phyloP scores from a whole-genome alignment of 2,329 filamentous ascomycete genomes.

The Colletotrichum tofieldiae region DNA sequence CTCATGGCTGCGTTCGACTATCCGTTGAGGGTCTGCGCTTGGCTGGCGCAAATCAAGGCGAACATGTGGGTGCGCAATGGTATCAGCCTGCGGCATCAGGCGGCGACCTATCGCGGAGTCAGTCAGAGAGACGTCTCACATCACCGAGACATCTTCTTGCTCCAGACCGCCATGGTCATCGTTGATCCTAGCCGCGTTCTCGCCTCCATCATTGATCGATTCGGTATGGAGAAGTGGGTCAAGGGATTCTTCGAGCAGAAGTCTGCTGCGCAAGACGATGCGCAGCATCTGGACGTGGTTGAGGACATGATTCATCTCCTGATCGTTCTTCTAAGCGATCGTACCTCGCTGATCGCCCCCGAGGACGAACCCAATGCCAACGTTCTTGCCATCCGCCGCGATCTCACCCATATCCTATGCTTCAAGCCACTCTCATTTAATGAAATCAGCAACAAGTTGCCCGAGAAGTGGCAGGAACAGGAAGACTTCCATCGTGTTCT shows the following conservation, averaged over 20 bases:
- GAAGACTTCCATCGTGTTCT: constrained; percentile 90
- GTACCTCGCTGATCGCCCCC: constrained; percentile 81
- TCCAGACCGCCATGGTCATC: constrained; percentile 91
- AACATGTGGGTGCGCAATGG: constrained; percentile 99
- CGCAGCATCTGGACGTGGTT: constrained; percentile 90
- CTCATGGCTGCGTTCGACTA: constrained; percentile 93
- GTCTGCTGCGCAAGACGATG: constrained; percentile 84
- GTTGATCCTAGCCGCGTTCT: constrained; percentile 88
- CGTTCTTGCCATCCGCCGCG: constrained; percentile 82
- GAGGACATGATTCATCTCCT: constrained; percentile 97
- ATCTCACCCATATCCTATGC: constrained; percentile 93
- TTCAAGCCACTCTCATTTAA: constrained; percentile 97
- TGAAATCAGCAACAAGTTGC: constrained; percentile 87
- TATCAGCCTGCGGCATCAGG: constrained; percentile 95
- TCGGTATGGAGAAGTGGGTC: constrained; percentile 90
- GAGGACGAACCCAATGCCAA: constrained; percentile 78
- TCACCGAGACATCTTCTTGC: constrained; percentile 92
- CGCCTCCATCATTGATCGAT: constrained; percentile 91
- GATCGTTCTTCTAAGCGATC: constrained; percentile 91
- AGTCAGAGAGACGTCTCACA: constrained; percentile 92
- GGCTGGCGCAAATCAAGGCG: constrained; percentile 98
- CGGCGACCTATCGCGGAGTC: constrained; percentile 92
- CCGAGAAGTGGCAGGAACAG: constrained; percentile 90
- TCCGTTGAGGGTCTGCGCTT: constrained; percentile 92
- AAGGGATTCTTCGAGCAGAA: constrained; percentile 84